phyloP scores from a whole-genome alignment of 352 stramenopile genomes.

The Pythium phragmiticola region DNA sequence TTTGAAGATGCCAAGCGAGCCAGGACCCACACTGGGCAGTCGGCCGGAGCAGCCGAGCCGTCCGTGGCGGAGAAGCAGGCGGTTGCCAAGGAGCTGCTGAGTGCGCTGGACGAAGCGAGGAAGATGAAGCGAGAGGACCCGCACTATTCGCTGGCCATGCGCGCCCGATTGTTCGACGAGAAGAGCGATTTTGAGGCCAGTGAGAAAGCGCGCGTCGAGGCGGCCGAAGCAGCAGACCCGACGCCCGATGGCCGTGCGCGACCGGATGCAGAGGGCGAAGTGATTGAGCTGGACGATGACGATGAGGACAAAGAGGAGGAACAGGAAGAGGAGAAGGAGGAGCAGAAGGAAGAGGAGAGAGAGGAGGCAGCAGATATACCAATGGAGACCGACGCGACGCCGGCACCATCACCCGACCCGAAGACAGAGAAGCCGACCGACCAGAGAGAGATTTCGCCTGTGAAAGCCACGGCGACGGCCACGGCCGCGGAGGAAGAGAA shows the following conservation, averaged over 20 bases:
- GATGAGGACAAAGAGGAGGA: constrained; percentile 5
- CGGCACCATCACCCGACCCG: neutral
- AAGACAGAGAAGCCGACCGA: neutral
- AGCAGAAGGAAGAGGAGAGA: neutral
- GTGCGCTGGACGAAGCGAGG: constrained; percentile 11
- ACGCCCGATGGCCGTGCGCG: neutral
- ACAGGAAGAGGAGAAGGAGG: neutral
- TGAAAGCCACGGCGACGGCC: neutral
- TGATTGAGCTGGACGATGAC: constrained; percentile 23
- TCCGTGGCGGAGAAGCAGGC: constrained; percentile 1
- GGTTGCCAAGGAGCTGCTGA: constrained; percentile 14
- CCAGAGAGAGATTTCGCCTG: neutral
- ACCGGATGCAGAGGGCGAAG: neutral
- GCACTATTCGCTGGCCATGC: constrained; percentile 5
- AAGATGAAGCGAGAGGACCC: constrained; percentile 33
- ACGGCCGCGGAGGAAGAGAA: neutral
- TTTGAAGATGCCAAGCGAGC: neutral
- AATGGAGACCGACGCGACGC: neutral
- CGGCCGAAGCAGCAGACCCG: neutral
- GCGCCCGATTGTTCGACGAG: constrained; percentile 2
- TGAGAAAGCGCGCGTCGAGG: neutral
- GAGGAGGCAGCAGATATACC: neutral
- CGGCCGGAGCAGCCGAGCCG: neutral
- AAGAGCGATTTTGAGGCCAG: neutral
- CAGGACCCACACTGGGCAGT: neutral